Percentiles rank a stretch among this genome's conserved stretches.
phyloP scores from a whole-genome alignment of 2,329 filamentous ascomycete genomes.

The Exophiala dermatitidis region DNA sequence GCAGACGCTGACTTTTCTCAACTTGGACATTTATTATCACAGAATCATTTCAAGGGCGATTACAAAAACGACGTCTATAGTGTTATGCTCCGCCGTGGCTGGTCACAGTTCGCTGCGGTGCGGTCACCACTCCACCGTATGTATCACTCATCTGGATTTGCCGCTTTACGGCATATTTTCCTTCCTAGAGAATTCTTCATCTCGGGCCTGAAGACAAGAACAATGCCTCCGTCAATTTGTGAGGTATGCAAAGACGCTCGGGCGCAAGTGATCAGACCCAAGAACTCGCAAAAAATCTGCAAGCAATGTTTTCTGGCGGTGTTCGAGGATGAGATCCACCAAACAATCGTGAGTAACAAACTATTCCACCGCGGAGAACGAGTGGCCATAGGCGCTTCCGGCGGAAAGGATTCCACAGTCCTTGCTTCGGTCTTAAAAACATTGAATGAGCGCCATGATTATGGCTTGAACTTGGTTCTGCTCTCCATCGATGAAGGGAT shows the following conservation, averaged over 20 bases:
- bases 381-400: constrained; percentile 90
- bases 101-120: background rate
- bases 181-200: background rate
- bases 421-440: constrained; percentile 91
- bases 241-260: constrained; percentile 66
- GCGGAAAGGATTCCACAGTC: constrained; percentile 95
- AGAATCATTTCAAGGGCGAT: background rate
- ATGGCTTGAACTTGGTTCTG: constrained; percentile 76
- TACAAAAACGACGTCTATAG: background rate
- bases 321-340: constrained; percentile 90
- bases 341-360: constrained; percentile 75
- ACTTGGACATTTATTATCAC: background rate
- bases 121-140: constrained; percentile 2
- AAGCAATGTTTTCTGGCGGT: constrained; percentile 75
- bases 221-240: constrained; percentile 72
- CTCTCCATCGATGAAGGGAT: constrained; percentile 96
- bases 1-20: background rate
- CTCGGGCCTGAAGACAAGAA: background rate
- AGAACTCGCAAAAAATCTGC: constrained; percentile 91
- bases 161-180: background rate
- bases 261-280: constrained; percentile 85
- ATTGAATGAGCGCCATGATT: constrained; percentile 80
- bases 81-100: background rate
- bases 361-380: constrained; percentile 78
- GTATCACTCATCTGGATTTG: background rate